Conservation (phyloP, 1,284 basidiomycete genomes). For the Cystobasidium slooffiae region DNA sequence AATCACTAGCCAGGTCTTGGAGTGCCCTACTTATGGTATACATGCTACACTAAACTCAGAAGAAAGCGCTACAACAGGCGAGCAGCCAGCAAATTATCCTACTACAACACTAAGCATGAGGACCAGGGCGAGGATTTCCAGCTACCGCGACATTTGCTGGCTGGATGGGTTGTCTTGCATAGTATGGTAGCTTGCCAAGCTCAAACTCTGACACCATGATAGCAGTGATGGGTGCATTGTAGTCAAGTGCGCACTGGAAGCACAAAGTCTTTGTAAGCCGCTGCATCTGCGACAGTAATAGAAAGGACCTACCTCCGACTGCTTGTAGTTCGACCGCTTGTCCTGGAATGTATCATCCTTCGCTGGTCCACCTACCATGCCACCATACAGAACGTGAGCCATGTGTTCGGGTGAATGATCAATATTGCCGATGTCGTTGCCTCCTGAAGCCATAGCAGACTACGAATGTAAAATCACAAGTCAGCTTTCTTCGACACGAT, state of each 20-base stretch:
- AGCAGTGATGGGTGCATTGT: conserved; percentile 36
- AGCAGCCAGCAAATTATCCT: not conserved
- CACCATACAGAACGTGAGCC: conserved; percentile 80
- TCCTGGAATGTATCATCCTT: conserved; percentile 76
- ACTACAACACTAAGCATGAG: not conserved
- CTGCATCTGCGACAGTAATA: no score
- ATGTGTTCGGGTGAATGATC: conserved; percentile 73
- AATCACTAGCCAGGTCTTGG: no score
- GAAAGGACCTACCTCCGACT: conserved; percentile 67
- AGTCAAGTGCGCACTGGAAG: conserved; percentile 38
- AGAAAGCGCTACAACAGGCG: no score
- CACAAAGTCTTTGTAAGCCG: not conserved
- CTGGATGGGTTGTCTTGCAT: conserved; percentile 8
- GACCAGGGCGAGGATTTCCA: not conserved
- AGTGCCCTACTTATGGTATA: no score
- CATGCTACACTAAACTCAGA: no score
- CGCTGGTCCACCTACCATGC: conserved; percentile 83
- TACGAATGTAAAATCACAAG: not conserved
- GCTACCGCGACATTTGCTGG: conserved; percentile 1
- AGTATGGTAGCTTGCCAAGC: conserved; percentile 27
- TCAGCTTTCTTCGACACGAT: no score
- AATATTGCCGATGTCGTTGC: conserved; percentile 67
- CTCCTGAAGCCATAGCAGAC: conserved; percentile 71
- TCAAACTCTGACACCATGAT: conserved; percentile 32
- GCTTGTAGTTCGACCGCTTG: conserved; percentile 77